phyloP scores from a whole-genome alignment of 371 early-diverging fungal genomes.

The Mucor irregularis region DNA sequence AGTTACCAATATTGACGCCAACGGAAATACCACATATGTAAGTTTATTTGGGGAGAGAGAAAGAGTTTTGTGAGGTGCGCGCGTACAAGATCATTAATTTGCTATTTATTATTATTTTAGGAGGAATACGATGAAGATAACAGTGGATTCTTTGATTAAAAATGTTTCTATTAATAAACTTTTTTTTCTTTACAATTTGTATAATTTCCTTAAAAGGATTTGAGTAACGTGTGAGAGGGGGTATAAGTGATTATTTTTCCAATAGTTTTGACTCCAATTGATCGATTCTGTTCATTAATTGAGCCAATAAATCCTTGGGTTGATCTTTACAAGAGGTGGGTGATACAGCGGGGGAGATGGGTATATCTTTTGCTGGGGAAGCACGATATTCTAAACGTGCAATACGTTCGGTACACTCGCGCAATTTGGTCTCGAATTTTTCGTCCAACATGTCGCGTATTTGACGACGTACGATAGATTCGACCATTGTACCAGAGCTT shows the following conservation, averaged over 20 bases:
- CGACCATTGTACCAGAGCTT: conserved; percentile 71
- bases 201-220: no score
- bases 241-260: conserved; percentile 10
- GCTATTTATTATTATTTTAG: background rate
- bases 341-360: conserved; percentile 17
- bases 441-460: conserved; percentile 40
- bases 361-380: conserved; percentile 7
- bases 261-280: conserved; percentile 36
- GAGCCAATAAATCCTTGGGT: conserved; percentile 18
- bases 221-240: conserved; percentile 2
- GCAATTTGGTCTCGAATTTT: conserved; percentile 18
- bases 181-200: background rate
- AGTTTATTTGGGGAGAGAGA: background rate
- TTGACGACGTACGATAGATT: conserved; percentile 67
- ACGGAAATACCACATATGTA: conserved; percentile 36
- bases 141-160: conserved; percentile 27
- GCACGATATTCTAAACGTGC: conserved; percentile 23
- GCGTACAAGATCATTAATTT: background rate
- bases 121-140: conserved; percentile 21
- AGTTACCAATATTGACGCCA: conserved; percentile 30
- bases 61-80: no score
- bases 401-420: conserved; percentile 29
- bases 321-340: conserved; percentile 5
- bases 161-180: conserved; percentile 7
- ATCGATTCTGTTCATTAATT: conserved; percentile 37